phyloP scores from a whole-genome alignment of 2,329 filamentous ascomycete genomes.

The Tolypocladium pustulatum region DNA sequence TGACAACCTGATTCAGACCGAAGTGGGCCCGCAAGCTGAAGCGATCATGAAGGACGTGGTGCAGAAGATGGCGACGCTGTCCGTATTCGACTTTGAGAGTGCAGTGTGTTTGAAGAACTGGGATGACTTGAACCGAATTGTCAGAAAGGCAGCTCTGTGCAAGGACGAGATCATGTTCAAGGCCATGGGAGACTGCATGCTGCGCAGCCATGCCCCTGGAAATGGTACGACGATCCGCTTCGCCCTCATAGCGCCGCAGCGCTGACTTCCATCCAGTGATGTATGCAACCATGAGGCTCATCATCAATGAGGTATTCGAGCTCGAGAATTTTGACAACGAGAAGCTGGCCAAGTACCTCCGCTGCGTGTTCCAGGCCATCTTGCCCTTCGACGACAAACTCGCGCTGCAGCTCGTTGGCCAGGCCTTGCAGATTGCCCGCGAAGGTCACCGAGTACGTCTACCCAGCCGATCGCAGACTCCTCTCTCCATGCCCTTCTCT shows the following conservation, averaged over 20 bases:
- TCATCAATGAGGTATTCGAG: conserved; percentile 58
- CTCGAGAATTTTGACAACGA: conserved; percentile 43
- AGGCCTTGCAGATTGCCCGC: conserved; percentile 44
- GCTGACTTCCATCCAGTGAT: conserved; percentile 25
- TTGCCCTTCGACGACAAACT: conserved; percentile 45
- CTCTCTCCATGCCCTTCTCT: not conserved
- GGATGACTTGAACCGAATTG: conserved; percentile 52
- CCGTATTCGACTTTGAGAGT: conserved; percentile 73
- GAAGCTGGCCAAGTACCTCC: conserved; percentile 65
- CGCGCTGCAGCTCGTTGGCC: conserved; percentile 52
- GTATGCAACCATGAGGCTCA: conserved; percentile 47
- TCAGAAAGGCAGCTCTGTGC: conserved; percentile 39
- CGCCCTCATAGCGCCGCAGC: not conserved
- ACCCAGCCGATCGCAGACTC: too few relatives aligned
- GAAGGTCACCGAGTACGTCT: conserved; percentile 34
- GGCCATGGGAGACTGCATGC: conserved; percentile 54
- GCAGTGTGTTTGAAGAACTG: conserved; percentile 56
- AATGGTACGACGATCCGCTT: conserved; percentile 27
- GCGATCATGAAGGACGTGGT: conserved; percentile 40
- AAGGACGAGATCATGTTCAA: conserved; percentile 40
- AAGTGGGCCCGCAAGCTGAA: conserved; percentile 28
- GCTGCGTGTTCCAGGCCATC: conserved; percentile 63
- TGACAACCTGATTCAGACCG: conserved; percentile 31
- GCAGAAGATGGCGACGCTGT: conserved; percentile 53
- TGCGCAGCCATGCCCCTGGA: conserved; percentile 41